Base-by-base conservation (phyloP, 192 early-diverging fungal species). In the Coemansia sp. region DNA sequence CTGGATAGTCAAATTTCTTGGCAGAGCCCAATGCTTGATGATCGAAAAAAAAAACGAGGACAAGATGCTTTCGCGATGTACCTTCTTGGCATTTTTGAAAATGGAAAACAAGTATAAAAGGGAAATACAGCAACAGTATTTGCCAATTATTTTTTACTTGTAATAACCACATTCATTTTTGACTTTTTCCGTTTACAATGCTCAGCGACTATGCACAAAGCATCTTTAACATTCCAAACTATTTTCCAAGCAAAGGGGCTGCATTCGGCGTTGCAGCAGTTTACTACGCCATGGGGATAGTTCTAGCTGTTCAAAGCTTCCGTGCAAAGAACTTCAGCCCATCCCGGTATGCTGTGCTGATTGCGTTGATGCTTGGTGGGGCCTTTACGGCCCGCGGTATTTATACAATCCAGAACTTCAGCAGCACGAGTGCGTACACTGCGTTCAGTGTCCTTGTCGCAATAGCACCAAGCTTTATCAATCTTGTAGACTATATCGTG, bases 351-450 rank as follows among this genome's bases (percentile, higher is more conserved):
- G 45, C 20, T 4, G 45, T 59, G 12, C 64, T 66, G 5, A 51
- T 59, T 49, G 57, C 40, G 10, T 35, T 57, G 42, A 49, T 66
- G 43, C 64, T 66, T 13, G 64, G 64, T 13, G 64, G 56, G 13
- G 64, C 64, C 7, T 66, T 66, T 26, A 49, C 40, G 10, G 64
- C 64, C 18, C 64, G 64, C 20, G 64, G 56, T 10, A 31, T 66
- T 25, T 66, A 31, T 49, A 21, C 28, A 23, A 8, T n/a, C 30
- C 37, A 58, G 37, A 34, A 35, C 6, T 23, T 18, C 18, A 28
- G 25, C 23, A 58, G 43, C 26, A 26, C 16, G 20, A 28, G 33
- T 25, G 12, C 56, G 7, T 66, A 42, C 25, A 34, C 45, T 48
- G 56, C 64, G 10, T 66, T 59, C 21, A 66, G 64, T 18, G 57